Conservation (phyloP, 176 grass and related monocot genomes). For the Ensete ventricosum region DNA sequence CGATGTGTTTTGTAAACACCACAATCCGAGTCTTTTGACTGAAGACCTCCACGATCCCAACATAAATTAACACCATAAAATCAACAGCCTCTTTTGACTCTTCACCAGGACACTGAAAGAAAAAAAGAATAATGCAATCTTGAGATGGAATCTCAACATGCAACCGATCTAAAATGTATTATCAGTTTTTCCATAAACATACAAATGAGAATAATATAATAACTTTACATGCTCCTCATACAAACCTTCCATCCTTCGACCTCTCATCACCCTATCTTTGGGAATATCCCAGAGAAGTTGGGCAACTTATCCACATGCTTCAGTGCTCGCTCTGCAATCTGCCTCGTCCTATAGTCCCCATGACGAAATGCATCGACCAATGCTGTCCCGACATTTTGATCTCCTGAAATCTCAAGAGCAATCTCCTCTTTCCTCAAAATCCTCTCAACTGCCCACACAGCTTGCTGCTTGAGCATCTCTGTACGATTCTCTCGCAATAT, state of each 20-base stretch:
- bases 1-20: too few species aligned
- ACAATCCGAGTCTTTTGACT: too few species aligned
- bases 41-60: too few species aligned
- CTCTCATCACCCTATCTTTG: constrained; percentile 47
- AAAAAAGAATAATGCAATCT: too few species aligned
- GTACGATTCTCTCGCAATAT: constrained; percentile 57
- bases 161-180: too few species aligned
- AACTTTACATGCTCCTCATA: background rate
- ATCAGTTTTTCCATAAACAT: too few species aligned
- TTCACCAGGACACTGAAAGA: too few species aligned
- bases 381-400: constrained; percentile 85
- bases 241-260: background rate
- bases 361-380: constrained; percentile 89
- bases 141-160: too few species aligned
- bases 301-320: constrained; percentile 97
- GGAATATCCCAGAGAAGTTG: constrained; percentile 94
- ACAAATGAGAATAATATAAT: too few species aligned
- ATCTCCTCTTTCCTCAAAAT: constrained; percentile 70
- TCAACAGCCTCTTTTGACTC: too few species aligned
- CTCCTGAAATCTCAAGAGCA: constrained; percentile 70
- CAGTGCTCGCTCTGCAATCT: constrained; percentile 80
- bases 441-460: constrained; percentile 89
- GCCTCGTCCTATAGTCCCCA: constrained; percentile 77
- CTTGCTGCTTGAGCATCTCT: constrained; percentile 48
- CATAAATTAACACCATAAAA: too few species aligned